phyloP scores from a whole-genome alignment of 768 basidiomycete species.

The Hericium rajendrae region DNA sequence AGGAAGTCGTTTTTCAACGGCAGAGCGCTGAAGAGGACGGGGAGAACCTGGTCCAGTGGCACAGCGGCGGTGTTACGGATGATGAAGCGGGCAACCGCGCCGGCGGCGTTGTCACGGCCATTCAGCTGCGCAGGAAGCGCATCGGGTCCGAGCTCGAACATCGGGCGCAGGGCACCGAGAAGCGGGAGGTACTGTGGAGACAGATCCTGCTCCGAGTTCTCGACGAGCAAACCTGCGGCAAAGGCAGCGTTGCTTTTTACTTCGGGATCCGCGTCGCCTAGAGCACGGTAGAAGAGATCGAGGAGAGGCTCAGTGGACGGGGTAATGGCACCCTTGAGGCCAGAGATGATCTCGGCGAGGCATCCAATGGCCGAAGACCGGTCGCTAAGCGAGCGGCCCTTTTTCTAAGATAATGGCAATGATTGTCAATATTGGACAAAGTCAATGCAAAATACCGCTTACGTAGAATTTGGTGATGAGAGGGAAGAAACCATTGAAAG shows the following conservation, averaged over 20 bases:
- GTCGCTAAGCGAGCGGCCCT: slow-evolving; percentile 80
- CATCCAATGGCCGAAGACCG: slow-evolving; percentile 90
- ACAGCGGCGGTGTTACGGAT: slow-evolving; percentile 66
- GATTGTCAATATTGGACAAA: neutral
- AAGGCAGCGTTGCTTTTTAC: slow-evolving; percentile 96
- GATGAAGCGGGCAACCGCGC: slow-evolving; percentile 85
- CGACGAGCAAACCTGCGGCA: slow-evolving; percentile 83
- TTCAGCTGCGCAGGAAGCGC: slow-evolving; percentile 62
- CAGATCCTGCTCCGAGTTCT: slow-evolving; percentile 76
- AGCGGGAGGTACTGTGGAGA: slow-evolving; percentile 71
- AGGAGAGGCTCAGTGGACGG: slow-evolving; percentile 74
- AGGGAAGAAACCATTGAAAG: slow-evolving; percentile 82
- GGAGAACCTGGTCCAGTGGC: slow-evolving; percentile 87
- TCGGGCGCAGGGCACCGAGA: slow-evolving; percentile 68
- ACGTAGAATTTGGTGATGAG: slow-evolving; percentile 90
- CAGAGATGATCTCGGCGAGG: slow-evolving; percentile 90
- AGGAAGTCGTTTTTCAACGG: slow-evolving; percentile 83
- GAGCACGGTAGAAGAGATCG: slow-evolving; percentile 75
- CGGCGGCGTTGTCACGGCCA: slow-evolving; percentile 94
- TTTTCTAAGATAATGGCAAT: slow-evolving; percentile 41
- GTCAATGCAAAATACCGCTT: slow-evolving; percentile 22
- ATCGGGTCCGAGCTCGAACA: slow-evolving; percentile 62
- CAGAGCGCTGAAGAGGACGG: slow-evolving; percentile 70
- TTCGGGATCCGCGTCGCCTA: slow-evolving; percentile 81
- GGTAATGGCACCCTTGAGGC: slow-evolving; percentile 81